phyloP scores from a whole-genome alignment of 176 grass and related monocot species.

The Tuctoria greenei region DNA sequence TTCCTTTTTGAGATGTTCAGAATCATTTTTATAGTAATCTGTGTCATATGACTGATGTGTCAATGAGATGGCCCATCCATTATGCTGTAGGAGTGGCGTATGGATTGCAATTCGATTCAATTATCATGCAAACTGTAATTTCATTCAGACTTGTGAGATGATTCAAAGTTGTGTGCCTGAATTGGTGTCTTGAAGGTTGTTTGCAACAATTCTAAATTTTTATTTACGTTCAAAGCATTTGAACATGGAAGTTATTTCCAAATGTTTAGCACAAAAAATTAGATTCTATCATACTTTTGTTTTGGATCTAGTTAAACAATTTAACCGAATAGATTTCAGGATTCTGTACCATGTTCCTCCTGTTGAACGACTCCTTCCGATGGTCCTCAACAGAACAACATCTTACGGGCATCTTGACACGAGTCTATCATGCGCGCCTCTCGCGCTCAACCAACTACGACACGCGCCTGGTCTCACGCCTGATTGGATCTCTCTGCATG shows the following conservation, averaged over 20 bases:
- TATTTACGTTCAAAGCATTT: background rate
- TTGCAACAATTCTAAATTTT: background rate
- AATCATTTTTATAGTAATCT: background rate
- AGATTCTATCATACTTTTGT: background rate
- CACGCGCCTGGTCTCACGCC: no score
- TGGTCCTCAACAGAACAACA: no score
- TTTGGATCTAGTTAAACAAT: background rate
- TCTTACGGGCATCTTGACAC: no score
- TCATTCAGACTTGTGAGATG: background rate
- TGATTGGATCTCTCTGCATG: no score
- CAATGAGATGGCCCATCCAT: background rate
- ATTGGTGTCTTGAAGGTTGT: background rate
- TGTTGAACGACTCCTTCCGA: no score
- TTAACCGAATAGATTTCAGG: background rate
- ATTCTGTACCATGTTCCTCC: no score
- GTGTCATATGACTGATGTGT: no score
- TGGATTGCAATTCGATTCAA: background rate
- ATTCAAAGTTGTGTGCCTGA: background rate
- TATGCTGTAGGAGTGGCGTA: background rate
- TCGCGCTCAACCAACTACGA: no score
- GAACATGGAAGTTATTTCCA: background rate
- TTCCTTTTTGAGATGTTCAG: background rate
- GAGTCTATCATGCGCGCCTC: no score
- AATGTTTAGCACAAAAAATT: background rate
- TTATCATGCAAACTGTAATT: background rate